Conservation (phyloP, 73 alveolate species). For the Loxodes magnus region DNA sequence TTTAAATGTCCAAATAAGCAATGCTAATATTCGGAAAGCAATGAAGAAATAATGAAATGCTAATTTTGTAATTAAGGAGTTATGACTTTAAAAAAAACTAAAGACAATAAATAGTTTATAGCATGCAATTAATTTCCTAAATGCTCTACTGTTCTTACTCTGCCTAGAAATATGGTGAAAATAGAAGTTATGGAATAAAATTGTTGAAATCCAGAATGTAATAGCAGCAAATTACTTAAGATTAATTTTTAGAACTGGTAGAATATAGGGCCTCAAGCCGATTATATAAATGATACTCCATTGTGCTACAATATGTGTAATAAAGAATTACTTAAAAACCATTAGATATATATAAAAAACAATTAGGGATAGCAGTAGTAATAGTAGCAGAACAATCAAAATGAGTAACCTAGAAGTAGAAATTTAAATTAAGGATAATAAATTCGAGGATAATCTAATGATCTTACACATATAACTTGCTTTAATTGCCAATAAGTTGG, state of each 20-base stretch:
- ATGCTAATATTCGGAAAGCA: conserved; percentile 9
- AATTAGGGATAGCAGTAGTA: neutral
- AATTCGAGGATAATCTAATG: too few relatives aligned
- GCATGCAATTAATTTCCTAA: conserved; percentile 4
- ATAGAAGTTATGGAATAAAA: neutral
- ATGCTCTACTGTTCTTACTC: neutral
- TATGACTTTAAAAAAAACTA: neutral
- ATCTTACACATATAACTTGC: neutral
- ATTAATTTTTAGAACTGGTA: neutral
- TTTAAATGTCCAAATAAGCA: conserved; percentile 22
- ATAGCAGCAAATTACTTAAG: neutral
- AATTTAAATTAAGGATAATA: too few relatives aligned
- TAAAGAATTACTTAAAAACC: neutral
- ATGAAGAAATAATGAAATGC: neutral
- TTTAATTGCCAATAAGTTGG: neutral
- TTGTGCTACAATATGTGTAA: neutral
- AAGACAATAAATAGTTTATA: neutral
- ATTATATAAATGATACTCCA: neutral
- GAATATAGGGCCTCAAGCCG: neutral
- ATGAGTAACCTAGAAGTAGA: too few relatives aligned
- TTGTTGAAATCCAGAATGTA: neutral
- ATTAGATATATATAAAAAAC: neutral
- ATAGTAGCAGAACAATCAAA: neutral
- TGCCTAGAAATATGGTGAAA: neutral
- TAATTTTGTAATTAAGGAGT: neutral